A percentile compares a stretch with the other conserved stretches of the same genome.
Evolutionary conservation across 129 eudicot species (phyloP).

Genomic region (Apium graveolens): DNA sequence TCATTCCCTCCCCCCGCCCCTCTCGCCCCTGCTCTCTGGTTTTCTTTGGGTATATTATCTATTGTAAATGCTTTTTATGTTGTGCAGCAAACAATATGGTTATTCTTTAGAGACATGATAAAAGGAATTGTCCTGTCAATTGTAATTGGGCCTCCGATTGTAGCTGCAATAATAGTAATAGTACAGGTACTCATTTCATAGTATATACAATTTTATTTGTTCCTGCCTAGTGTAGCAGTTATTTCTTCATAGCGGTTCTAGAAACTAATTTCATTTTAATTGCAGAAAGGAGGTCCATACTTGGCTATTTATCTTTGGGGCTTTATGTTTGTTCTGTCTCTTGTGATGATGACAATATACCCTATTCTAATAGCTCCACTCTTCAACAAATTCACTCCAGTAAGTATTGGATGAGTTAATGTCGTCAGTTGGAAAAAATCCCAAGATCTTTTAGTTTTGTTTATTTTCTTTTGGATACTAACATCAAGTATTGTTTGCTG

Average conservation of each 20-base stretch:
- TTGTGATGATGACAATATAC: slow-evolving; percentile 91
- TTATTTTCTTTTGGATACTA: background rate
- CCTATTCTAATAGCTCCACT: slow-evolving; percentile 91
- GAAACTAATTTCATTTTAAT: background rate
- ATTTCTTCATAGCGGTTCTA: no score
- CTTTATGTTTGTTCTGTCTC: slow-evolving; percentile 76
- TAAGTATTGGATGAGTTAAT: slow-evolving; percentile 22
- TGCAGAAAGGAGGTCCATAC: slow-evolving; percentile 99
- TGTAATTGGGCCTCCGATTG: slow-evolving; percentile 86
- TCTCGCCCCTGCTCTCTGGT: background rate
- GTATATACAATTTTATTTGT: background rate
- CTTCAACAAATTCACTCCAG: slow-evolving; percentile 95
- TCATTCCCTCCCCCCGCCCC: no score
- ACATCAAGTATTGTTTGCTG: background rate
- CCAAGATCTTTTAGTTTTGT: background rate
- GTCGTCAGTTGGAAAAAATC: background rate
- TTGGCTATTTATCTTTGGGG: slow-evolving; percentile 97
- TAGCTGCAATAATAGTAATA: slow-evolving; percentile 85
- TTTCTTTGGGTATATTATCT: background rate
- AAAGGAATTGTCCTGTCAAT: slow-evolving; percentile 61
- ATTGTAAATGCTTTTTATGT: slow-evolving; percentile 1
- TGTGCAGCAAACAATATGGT: slow-evolving; percentile 84
- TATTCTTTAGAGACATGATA: slow-evolving; percentile 79
- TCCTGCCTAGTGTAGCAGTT: background rate
- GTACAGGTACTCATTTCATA: slow-evolving; percentile 53